These are phyloP conservation scores for Tylopilus balloui DNA, from an alignment of 768 basidiomycete species.

Conservation along the genomic window DNA sequence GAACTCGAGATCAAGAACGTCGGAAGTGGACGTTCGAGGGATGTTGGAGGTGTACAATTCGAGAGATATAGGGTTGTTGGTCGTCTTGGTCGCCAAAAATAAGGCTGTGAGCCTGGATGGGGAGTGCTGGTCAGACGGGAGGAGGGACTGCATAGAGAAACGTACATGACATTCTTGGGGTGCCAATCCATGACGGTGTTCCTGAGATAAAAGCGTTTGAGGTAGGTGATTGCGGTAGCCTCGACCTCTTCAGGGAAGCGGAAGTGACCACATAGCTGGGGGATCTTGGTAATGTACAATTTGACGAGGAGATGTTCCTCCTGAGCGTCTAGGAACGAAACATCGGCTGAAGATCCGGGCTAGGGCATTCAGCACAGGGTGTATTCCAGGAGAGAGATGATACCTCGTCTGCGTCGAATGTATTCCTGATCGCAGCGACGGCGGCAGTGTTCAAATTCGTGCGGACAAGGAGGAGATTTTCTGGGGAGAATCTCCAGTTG, in stretches of 20 bases:
- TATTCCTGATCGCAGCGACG: conserved; percentile 68
- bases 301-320: conserved; percentile 90
- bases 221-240: conserved; percentile 85
- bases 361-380: conserved; percentile 27
- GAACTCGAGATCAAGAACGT: conserved; percentile 93
- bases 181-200: conserved; percentile 99
- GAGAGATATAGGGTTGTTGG: conserved; percentile 88
- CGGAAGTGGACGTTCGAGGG: conserved; percentile 71
- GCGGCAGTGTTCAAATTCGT: conserved; percentile 68
- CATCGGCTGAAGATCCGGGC: conserved; percentile 69
- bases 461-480: conserved; percentile 58
- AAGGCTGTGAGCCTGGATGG: conserved; percentile 81
- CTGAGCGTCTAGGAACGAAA: conserved; percentile 65
- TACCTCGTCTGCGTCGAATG: conserved; percentile 81
- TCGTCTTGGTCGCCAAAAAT: conserved; percentile 95
- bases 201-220: conserved; percentile 95
- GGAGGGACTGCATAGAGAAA: conserved; percentile 2
- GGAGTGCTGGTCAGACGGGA: neutral
- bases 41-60: conserved; percentile 82
- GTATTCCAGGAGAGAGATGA: neutral
- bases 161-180: conserved; percentile 96
- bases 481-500: conserved; percentile 85
- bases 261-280: conserved; percentile 79
- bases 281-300: conserved; percentile 83
- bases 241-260: conserved; percentile 90